These are phyloP conservation scores for Aechmea fasciata DNA, from an alignment of 176 grass and related monocot species.

Conservation along the genomic window DNA sequence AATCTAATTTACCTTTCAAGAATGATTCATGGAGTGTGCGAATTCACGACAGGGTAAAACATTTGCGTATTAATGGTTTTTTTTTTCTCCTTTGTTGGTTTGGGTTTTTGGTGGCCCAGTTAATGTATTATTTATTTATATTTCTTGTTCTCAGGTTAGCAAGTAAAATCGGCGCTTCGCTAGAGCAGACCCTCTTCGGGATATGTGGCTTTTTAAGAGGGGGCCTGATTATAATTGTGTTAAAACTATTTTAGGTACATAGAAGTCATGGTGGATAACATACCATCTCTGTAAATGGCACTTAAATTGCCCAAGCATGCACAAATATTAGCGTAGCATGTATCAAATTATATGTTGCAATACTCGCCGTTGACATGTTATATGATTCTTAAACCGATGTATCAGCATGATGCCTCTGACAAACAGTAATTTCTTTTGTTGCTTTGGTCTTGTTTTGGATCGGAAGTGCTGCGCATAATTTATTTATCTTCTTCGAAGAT, in stretches of 20 bases:
- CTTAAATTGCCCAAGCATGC: constrained; percentile 34
- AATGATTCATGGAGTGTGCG: constrained; percentile 60
- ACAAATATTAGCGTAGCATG: constrained; percentile 66
- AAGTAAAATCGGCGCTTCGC: constrained; percentile 17
- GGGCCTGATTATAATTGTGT: constrained; percentile 8
- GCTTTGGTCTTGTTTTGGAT: no score
- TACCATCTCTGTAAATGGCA: constrained; percentile 14
- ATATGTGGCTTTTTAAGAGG: constrained; percentile 5
- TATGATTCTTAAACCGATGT: not conserved
- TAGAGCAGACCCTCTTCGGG: constrained; percentile 7
- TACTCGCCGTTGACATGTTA: not conserved
- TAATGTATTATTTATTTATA: constrained; percentile 10
- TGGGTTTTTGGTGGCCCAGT: not conserved
- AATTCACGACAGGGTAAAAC: constrained; percentile 53
- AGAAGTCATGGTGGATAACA: not conserved
- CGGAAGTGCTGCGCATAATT: no score
- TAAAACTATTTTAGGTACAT: constrained; percentile 6
- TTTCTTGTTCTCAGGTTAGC: constrained; percentile 36
- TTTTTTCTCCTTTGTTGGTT: constrained; percentile 1
- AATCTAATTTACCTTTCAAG: constrained; percentile 40
- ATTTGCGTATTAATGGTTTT: not conserved
- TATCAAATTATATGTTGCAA: not conserved
- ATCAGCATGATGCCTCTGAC: no score
- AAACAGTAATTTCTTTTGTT: no score
- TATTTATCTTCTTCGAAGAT: no score